Base-by-base conservation (phyloP, 1,284 basidiomycete genomes). In the Microbotryum lychnidis-dioicae region DNA sequence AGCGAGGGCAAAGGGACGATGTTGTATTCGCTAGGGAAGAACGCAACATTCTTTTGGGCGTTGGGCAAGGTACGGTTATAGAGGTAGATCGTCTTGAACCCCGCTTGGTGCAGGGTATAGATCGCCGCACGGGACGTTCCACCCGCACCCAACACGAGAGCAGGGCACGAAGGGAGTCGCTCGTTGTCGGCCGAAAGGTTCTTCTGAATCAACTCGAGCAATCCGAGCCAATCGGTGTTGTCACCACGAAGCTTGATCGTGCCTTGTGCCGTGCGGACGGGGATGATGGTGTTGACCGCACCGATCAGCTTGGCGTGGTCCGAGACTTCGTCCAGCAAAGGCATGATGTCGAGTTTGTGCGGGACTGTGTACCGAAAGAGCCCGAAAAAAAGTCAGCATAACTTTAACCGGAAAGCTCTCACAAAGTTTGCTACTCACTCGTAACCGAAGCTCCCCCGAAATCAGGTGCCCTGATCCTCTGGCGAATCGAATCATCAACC, bases 361-460 rank as follows among this genome's bases (percentile, higher is more conserved):
- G 92, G 92, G 66, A 96, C 94, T 67, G 52, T 7, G 20, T 21
- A 18, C 31, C 21, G 20, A 10, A 7, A 6, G 8, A 16, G 25
- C 25, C 9, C 5, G 21, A 12, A 4, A 3, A 37, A 23, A 23
- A 0, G 29, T 42, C 16, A 54, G 44, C 21, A 23, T 23, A 23
- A 23, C 23, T 23, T 2, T 23, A 23, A 23, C 23, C 23, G 23
- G 23, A 27, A 6, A 27, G 27, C 27, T 27, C 27, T 27, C 4
- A 1, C 16, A 16, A 33, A n/a, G 25, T 1, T 9, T 0, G 16
- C 10, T 25, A 50, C 65, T 45, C 7, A 64, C 62, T 69, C 6
- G 96, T 99, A 27, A 97, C 91, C 7, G 89, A 91, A 8, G 93
- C 93, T 4, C 94, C 94, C 20, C 94, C 94, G 76, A 97, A 98